phyloP scores from a whole-genome alignment of 768 basidiomycete genomes.

The Favolaschia claudopus region DNA sequence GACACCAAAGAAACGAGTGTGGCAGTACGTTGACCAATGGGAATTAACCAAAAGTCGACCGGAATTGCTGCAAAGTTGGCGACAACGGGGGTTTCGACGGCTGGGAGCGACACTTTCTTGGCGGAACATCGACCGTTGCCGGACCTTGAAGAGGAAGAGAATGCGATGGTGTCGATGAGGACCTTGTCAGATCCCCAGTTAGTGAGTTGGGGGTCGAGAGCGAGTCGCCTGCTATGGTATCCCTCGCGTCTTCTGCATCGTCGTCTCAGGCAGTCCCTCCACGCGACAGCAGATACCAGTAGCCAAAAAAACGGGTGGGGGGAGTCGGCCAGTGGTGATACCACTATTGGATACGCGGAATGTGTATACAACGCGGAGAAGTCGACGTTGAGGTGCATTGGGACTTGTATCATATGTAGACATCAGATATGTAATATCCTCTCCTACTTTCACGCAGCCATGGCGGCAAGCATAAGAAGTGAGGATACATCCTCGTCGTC shows the following conservation, averaged over 20 bases:
- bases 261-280: conserved; percentile 40
- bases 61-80: conserved; percentile 61
- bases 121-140: conserved; percentile 46
- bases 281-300: conserved; percentile 27
- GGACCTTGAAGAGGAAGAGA: conserved; percentile 37
- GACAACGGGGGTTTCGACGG: conserved; percentile 38
- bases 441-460: no score
- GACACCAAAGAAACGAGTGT: conserved; percentile 79
- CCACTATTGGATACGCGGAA: conserved; percentile 54
- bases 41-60: conserved; percentile 71
- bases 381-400: conserved; percentile 21
- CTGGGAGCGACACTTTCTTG: conserved; percentile 44
- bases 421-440: no score
- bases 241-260: conserved; percentile 47
- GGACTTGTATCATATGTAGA: not conserved
- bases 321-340: conserved; percentile 23
- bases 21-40: conserved; percentile 78
- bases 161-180: conserved; percentile 20
- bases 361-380: conserved; percentile 44
- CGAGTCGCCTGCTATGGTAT: conserved; percentile 35
- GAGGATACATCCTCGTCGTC: conserved; percentile 32
- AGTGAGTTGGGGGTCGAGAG: conserved; percentile 12
- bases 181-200: conserved; percentile 21
- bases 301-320: conserved; percentile 21
- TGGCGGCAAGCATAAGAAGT: conserved; percentile 81